Conservation (phyloP, 805 yeast species). For the Spathaspora gorwiae region DNA sequence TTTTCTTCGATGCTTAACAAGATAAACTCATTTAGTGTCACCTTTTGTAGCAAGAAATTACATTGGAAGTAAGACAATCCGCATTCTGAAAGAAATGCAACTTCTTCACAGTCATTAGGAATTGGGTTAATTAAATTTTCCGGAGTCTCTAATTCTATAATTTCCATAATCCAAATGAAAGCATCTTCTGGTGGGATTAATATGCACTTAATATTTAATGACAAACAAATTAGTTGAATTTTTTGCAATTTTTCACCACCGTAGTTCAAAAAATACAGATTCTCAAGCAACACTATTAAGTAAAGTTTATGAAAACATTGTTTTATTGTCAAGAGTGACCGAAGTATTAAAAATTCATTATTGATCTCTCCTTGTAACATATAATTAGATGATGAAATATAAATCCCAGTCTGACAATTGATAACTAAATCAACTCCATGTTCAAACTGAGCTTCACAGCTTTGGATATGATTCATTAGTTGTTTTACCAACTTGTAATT, state of each 20-base stretch:
- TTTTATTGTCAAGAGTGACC: not conserved
- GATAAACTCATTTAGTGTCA: not conserved
- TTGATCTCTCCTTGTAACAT: slow-evolving; percentile 1
- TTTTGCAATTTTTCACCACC: slow-evolving; percentile 1
- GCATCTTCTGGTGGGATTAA: not conserved
- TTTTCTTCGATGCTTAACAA: not conserved
- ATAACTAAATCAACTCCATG: slow-evolving; percentile 1
- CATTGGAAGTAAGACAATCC: slow-evolving; percentile 5
- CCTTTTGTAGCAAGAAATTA: not conserved
- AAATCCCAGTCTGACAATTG: slow-evolving; percentile 2
- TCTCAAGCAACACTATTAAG: not conserved
- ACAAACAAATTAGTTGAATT: not conserved
- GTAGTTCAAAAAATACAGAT: not conserved
- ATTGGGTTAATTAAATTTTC: not conserved
- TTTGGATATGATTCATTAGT: not conserved
- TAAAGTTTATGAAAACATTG: slow-evolving; percentile 2
- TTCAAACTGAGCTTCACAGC: not conserved
- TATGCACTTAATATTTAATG: not conserved
- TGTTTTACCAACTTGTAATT: not conserved
- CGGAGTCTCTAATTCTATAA: slow-evolving; percentile 3
- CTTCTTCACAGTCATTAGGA: not conserved
- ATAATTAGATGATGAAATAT: not conserved
- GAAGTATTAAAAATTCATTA: not conserved
- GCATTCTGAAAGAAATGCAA: slow-evolving; percentile 1
- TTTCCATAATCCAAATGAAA: not conserved